Evolutionary conservation across 129 eudicot species (phyloP).

Genomic region (Helianthus tuberosus): DNA sequence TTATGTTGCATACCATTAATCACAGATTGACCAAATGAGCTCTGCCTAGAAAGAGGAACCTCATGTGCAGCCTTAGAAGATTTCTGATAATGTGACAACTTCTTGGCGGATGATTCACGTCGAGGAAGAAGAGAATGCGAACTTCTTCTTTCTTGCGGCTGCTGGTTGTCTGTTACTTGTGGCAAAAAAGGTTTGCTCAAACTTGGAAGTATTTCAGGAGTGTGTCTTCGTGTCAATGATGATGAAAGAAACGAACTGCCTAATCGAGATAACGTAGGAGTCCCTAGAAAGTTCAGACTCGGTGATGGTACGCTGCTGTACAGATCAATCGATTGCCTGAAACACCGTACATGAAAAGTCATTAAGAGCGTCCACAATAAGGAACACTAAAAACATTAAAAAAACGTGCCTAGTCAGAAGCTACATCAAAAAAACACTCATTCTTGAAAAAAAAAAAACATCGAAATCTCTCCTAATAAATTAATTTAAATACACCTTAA

Average conservation of each 20-base stretch:
- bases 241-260: conserved; percentile 76
- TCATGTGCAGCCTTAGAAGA: conserved; percentile 62
- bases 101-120: conserved; percentile 56
- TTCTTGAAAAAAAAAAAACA: too few relatives aligned
- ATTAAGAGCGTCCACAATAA: too few relatives aligned
- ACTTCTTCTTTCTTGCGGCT: conserved; percentile 61
- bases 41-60: conserved; percentile 54
- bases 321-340: conserved; percentile 92
- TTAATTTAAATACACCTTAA: too few relatives aligned
- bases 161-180: conserved; percentile 51
- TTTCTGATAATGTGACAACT: conserved; percentile 49
- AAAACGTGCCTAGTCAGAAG: too few relatives aligned
- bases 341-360: conserved; percentile 16
- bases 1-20: conserved; percentile 62
- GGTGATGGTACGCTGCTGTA: conserved; percentile 93
- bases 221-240: conserved; percentile 67
- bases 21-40: conserved; percentile 81
- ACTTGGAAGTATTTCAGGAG: conserved; percentile 76
- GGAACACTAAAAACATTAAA: too few relatives aligned
- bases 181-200: conserved; percentile 67
- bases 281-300: conserved; percentile 67
- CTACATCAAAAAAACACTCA: too few relatives aligned
- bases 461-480: too few relatives aligned
- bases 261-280: conserved; percentile 62
- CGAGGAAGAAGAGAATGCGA: conserved; percentile 83